These are phyloP conservation scores for Carpinus fangiana DNA, from an alignment of 306 rosid species.

Conservation along the genomic window DNA sequence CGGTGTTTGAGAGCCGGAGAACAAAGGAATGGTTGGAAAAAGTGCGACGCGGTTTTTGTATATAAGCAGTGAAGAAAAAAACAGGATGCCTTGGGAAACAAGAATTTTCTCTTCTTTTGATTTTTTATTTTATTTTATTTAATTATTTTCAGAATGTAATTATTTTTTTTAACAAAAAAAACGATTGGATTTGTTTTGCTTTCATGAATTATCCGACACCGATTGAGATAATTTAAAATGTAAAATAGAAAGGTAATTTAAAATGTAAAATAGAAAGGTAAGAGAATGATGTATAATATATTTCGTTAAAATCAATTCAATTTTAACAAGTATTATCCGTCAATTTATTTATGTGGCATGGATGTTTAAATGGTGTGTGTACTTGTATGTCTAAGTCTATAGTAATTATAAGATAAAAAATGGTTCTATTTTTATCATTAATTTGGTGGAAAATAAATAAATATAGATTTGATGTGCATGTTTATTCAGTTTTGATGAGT, in stretches of 20 bases:
- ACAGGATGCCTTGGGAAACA: constrained; percentile 11
- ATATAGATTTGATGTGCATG: background rate
- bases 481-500: background rate
- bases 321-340: background rate
- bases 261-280: no score
- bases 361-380: no score
- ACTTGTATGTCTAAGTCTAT: no score
- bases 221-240: background rate
- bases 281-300: no score
- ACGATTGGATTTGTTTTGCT: background rate
- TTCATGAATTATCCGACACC: background rate
- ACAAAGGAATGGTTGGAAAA: constrained; percentile 9
- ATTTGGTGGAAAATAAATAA: no score
- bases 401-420: no score
- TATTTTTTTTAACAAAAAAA: no score
- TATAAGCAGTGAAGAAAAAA: background rate
- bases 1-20: constrained; percentile 2
- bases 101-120: background rate
- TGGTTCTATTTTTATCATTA: no score
- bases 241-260: background rate
- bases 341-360: no score
- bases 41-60: background rate
- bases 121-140: background rate
- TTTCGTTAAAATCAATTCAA: no score
- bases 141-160: no score